A percentile compares a stretch with the other conserved stretches of the same genome.
Conservation (phyloP, 805 yeast species). For the Candida railenensis region DNA sequence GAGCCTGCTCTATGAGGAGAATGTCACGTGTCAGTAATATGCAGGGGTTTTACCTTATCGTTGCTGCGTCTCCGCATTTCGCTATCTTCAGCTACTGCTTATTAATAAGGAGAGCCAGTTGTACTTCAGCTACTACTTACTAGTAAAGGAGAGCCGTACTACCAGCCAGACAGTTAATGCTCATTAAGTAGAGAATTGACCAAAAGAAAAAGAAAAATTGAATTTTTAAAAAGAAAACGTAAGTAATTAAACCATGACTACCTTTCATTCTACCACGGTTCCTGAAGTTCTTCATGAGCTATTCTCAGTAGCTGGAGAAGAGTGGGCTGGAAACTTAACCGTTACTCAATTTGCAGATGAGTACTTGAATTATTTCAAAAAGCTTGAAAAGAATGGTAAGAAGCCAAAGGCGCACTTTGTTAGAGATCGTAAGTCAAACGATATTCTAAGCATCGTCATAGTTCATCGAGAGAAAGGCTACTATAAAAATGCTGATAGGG, state of each 20-base stretch:
- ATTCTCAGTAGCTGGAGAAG: slow-evolving; percentile 15
- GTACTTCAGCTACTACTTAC: too few species aligned
- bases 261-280: slow-evolving; percentile 17
- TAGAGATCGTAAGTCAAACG: slow-evolving; percentile 15
- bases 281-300: slow-evolving; percentile 14
- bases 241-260: slow-evolving; percentile 9
- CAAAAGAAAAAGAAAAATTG: too few species aligned
- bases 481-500: slow-evolving; percentile 25
- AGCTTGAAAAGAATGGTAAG: slow-evolving; percentile 14
- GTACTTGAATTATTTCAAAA: slow-evolving; percentile 11
- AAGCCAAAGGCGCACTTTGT: slow-evolving; percentile 25
- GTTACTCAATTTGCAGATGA: slow-evolving; percentile 23
- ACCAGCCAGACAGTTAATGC: too few species aligned
- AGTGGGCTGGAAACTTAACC: slow-evolving; percentile 16
- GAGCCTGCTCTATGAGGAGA: too few species aligned
- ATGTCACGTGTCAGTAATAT: too few species aligned
- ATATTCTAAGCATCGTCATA: slow-evolving; percentile 21
- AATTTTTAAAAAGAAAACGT: too few species aligned
- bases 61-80: too few species aligned
- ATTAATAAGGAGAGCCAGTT: too few species aligned
- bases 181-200: too few species aligned
- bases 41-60: too few species aligned
- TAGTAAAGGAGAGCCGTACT: too few species aligned
- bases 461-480: slow-evolving; percentile 26
- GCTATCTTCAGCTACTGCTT: too few species aligned